Evolutionary conservation across 805 yeast species (phyloP).

Genomic region (Peterozyma toletana): DNA sequence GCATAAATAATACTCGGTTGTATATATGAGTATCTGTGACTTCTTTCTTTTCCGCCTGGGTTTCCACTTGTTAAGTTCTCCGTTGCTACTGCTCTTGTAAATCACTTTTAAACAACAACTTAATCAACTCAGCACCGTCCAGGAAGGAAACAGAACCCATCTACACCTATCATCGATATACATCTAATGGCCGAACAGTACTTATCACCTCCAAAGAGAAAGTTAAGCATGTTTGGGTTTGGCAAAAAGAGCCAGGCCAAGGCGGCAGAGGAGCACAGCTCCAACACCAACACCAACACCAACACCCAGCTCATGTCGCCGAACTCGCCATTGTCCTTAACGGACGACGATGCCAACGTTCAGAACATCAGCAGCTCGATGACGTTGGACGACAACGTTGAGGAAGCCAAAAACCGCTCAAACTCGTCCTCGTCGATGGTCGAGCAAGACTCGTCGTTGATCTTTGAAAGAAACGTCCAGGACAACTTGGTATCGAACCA

Average conservation of each 20-base stretch:
- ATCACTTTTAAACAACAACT: too few species aligned
- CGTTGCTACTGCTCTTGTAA: too few species aligned
- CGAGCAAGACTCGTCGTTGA: conserved; percentile 32
- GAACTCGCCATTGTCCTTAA: conserved; percentile 8
- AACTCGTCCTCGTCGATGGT: neutral
- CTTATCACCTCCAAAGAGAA: conserved; percentile 4
- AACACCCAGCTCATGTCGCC: conserved; percentile 5
- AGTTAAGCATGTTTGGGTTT: conserved; percentile 7
- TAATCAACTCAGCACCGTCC: too few species aligned
- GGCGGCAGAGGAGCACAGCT: too few species aligned
- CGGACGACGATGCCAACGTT: conserved; percentile 8
- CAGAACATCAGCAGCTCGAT: conserved; percentile 2
- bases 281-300: neutral
- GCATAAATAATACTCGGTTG: neutral
- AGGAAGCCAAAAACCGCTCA: neutral
- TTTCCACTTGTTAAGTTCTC: too few species aligned
- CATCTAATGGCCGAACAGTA: too few species aligned
- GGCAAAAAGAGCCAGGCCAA: conserved; percentile 2
- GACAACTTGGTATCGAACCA: conserved; percentile 30
- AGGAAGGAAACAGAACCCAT: too few species aligned
- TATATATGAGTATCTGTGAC: too few species aligned
- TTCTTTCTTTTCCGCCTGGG: too few species aligned
- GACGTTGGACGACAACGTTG: neutral
- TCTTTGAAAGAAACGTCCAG: conserved; percentile 63
- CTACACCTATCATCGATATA: too few species aligned